Evolutionary conservation across 169 alveolate species (phyloP).

Genomic region (Eimeria brunetti): DNA sequence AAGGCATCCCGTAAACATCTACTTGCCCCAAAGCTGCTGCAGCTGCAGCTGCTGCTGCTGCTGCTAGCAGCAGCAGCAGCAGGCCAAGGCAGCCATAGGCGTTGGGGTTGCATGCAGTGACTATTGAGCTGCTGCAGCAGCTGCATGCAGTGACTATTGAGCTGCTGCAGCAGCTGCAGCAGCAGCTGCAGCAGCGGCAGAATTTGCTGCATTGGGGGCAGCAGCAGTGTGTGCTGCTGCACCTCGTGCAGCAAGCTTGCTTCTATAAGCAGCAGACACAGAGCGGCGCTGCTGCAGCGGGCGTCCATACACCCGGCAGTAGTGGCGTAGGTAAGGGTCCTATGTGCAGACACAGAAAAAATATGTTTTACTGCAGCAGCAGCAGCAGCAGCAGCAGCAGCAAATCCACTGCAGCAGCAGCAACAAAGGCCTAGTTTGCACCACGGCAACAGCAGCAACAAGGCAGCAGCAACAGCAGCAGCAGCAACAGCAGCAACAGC

Average conservation of each 20-base stretch:
- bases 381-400: background rate
- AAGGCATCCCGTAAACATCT: background rate
- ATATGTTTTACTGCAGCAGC: background rate
- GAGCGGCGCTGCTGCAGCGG: constrained; percentile 48
- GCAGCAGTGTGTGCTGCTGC: constrained; percentile 32
- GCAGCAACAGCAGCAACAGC: constrained; percentile 35
- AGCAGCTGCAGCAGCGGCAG: background rate
- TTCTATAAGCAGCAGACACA: background rate
- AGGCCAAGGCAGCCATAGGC: too few relatives aligned
- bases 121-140: too few relatives aligned
- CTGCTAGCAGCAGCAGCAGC: too few relatives aligned
- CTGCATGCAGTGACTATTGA: too few relatives aligned
- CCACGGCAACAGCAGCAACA: background rate
- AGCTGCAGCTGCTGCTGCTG: background rate
- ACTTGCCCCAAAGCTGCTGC: background rate
- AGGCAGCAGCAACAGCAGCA: background rate
- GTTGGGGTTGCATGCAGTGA: too few relatives aligned
- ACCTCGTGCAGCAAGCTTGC: background rate
- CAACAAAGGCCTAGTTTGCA: background rate
- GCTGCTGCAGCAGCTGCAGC: too few relatives aligned
- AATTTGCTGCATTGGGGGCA: background rate
- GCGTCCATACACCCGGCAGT: constrained; percentile 28
- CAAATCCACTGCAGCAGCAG: background rate
- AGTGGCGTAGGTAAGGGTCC: constrained; percentile 26
- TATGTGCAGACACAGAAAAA: background rate